Percentiles rank a stretch among this genome's conserved stretches.
phyloP scores from a whole-genome alignment of 1,284 basidiomycete genomes.

The Kwoniella shivajii region DNA sequence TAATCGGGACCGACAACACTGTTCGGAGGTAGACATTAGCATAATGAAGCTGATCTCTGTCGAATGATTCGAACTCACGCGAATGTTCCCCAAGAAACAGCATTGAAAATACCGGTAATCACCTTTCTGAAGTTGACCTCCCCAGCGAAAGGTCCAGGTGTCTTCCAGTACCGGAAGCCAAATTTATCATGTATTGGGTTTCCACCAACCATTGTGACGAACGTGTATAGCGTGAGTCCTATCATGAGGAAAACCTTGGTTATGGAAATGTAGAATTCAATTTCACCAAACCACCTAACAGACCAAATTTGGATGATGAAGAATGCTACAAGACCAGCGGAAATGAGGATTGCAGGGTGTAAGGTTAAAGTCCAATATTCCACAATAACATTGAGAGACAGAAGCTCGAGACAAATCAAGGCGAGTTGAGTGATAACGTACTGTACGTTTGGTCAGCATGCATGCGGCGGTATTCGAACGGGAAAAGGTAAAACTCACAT shows the following conservation, averaged over 20 bases:
- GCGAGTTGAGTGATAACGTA: conserved; percentile 32
- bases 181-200: conserved; percentile 34
- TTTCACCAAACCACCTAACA: conserved; percentile 33
- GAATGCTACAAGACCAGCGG: conserved; percentile 26
- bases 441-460: background rate
- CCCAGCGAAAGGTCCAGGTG: conserved; percentile 40
- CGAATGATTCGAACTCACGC: conserved; percentile 21
- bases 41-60: background rate
- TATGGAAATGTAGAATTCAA: conserved; percentile 44
- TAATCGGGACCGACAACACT: conserved; percentile 38
- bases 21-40: conserved; percentile 1
- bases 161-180: conserved; percentile 43
- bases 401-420: conserved; percentile 30
- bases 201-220: conserved; percentile 46
- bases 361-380: conserved; percentile 32
- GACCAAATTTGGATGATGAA: conserved; percentile 33
- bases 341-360: conserved; percentile 37
- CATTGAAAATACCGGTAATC: conserved; percentile 39
- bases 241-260: conserved; percentile 43
- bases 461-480: background rate
- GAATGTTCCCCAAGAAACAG: conserved; percentile 38
- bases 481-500: conserved; percentile 21
- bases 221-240: conserved; percentile 42
- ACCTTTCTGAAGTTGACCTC: conserved; percentile 25
- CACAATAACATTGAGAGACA: conserved; percentile 38